These are phyloP conservation scores for Citrus mangshanensis DNA, from an alignment of 345 rosid genomes.

Conservation along the genomic window DNA sequence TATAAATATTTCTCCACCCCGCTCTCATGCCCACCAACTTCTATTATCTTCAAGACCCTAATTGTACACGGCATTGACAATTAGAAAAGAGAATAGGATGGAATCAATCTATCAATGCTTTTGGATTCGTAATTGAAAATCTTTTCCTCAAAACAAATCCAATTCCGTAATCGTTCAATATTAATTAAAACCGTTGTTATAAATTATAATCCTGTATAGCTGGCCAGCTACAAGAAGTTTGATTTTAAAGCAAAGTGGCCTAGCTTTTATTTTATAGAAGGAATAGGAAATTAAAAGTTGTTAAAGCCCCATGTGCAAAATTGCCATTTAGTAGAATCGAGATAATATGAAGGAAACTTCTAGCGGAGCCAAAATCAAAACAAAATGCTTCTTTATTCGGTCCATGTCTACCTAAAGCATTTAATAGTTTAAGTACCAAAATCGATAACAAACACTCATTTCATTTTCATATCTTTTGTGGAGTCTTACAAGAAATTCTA, in stretches of 20 bases:
- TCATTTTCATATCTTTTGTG: background rate
- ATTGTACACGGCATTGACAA: constrained; percentile 4
- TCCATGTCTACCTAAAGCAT: background rate
- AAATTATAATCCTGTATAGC: background rate
- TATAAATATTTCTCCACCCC: background rate
- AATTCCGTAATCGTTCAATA: background rate
- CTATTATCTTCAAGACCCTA: background rate
- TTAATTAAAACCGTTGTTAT: background rate
- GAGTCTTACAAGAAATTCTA: background rate
- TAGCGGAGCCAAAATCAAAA: background rate
- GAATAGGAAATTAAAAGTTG: background rate
- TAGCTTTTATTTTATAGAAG: too few relatives aligned
- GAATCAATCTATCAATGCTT: background rate
- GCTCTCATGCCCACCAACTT: background rate
- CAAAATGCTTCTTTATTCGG: background rate
- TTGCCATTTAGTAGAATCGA: background rate
- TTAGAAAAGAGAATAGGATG: too few relatives aligned
- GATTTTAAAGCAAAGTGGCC: background rate
- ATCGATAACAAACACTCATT: background rate
- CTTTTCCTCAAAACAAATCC: background rate
- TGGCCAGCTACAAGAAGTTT: background rate
- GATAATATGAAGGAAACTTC: background rate
- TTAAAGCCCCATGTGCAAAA: background rate
- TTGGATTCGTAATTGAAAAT: background rate
- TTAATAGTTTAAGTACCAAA: background rate